These are phyloP conservation scores for Linderniella brevidens DNA, from an alignment of 257 asterid species.

Conservation along the genomic window DNA sequence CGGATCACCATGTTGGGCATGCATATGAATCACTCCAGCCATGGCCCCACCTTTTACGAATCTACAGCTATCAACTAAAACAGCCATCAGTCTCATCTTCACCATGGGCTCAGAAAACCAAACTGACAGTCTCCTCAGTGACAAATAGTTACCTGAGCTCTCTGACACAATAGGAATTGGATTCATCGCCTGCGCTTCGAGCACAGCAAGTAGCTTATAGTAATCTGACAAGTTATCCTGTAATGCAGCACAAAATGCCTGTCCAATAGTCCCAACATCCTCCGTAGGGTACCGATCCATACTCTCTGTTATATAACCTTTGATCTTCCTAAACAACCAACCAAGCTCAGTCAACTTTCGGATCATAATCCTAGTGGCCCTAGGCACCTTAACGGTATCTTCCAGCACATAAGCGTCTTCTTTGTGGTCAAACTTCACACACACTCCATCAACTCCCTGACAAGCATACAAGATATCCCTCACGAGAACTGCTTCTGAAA, in stretches of 20 bases:
- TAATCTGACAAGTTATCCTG: slow-evolving; percentile 88
- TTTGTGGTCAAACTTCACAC: slow-evolving; percentile 51
- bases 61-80: slow-evolving; percentile 85
- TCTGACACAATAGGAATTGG: slow-evolving; percentile 79
- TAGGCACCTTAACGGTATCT: slow-evolving; percentile 43
- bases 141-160: slow-evolving; percentile 62
- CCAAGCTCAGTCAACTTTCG: slow-evolving; percentile 91
- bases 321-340: slow-evolving; percentile 85
- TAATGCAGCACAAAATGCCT: slow-evolving; percentile 93
- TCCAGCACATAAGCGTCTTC: slow-evolving; percentile 58
- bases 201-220: slow-evolving; percentile 76
- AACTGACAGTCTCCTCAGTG: slow-evolving; percentile 79
- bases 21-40: slow-evolving; percentile 99
- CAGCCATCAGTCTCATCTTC: slow-evolving; percentile 98
- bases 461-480: slow-evolving; percentile 89
- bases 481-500: slow-evolving; percentile 67
- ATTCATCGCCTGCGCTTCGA: slow-evolving; percentile 93
- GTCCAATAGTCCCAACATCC: slow-evolving; percentile 94
- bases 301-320: slow-evolving; percentile 50
- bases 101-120: slow-evolving; percentile 96
- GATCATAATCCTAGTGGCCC: slow-evolving; percentile 55
- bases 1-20: slow-evolving; percentile 97
- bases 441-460: slow-evolving; percentile 91
- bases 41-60: slow-evolving; percentile 93
- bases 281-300: slow-evolving; percentile 63